A percentile compares a stretch with the other conserved stretches of the same genome.
Conservation (phyloP, 108 stramenopile genomes). For the Nannochloropsis oceanica region DNA sequence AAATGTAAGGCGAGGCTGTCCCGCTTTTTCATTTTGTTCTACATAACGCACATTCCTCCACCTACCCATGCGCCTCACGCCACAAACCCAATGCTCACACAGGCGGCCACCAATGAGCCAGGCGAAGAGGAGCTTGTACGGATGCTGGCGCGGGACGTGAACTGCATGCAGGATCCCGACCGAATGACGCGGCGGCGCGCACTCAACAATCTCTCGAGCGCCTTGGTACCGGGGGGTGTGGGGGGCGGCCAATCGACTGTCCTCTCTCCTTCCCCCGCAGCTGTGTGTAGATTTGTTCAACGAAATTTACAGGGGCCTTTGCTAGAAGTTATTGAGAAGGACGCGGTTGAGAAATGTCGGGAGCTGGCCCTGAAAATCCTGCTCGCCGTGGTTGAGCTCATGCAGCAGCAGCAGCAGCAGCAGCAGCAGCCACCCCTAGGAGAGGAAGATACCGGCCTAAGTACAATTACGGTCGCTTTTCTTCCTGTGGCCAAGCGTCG, state of each 20-base stretch:
- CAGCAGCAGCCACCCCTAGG: too few species aligned
- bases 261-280: background rate
- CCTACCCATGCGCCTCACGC: too few species aligned
- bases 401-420: background rate
- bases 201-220: background rate
- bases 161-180: background rate
- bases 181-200: background rate
- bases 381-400: background rate
- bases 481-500: background rate
- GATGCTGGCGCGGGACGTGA: background rate
- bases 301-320: background rate
- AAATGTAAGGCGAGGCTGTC: too few species aligned
- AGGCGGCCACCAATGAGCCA: background rate
- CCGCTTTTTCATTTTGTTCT: too few species aligned
- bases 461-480: background rate
- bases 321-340: background rate
- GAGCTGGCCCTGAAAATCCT: background rate
- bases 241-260: background rate
- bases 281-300: background rate
- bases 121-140: background rate
- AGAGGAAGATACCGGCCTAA: background rate
- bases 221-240: background rate
- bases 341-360: background rate
- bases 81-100: too few species aligned
- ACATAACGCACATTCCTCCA: too few species aligned